phyloP scores from a whole-genome alignment of 495 filamentous ascomycete genomes.

The Aspergillus asperescens region DNA sequence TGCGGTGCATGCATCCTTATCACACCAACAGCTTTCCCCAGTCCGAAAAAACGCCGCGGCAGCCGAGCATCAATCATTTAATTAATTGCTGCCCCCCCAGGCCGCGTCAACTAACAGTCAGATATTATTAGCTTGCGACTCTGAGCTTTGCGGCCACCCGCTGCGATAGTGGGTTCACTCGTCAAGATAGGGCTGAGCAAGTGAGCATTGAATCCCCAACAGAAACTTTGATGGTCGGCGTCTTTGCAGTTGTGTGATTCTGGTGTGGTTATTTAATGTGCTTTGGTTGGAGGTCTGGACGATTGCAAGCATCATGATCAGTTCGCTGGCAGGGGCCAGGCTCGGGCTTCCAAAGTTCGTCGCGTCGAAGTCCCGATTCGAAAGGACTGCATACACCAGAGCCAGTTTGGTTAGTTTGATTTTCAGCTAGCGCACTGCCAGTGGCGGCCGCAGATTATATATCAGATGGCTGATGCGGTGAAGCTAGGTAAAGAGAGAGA shows the following conservation, averaged over 20 bases:
- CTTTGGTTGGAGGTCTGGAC: neutral
- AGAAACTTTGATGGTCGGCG: neutral
- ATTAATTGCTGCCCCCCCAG: no score
- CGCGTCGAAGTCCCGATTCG: no score
- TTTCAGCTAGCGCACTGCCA: neutral
- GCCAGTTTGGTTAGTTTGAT: neutral
- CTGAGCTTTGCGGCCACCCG: no score
- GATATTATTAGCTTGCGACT: no score
- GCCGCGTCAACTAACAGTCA: neutral
- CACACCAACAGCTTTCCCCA: neutral
- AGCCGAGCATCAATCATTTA: slow-evolving; percentile 2
- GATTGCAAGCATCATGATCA: no score
- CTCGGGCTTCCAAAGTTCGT: no score
- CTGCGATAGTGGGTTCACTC: no score
- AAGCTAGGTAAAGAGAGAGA: no score
- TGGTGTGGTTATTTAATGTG: neutral
- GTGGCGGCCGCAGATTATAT: neutral
- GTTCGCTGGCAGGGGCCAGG: no score
- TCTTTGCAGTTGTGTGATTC: neutral
- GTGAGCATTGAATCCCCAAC: neutral
- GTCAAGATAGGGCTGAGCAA: neutral
- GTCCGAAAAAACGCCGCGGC: slow-evolving; percentile 7
- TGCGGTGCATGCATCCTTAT: slow-evolving; percentile 7
- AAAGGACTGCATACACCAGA: neutral
- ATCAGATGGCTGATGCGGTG: slow-evolving; percentile 1